phyloP scores from a whole-genome alignment of 345 rosid species.

The Sisymbrium irio region DNA sequence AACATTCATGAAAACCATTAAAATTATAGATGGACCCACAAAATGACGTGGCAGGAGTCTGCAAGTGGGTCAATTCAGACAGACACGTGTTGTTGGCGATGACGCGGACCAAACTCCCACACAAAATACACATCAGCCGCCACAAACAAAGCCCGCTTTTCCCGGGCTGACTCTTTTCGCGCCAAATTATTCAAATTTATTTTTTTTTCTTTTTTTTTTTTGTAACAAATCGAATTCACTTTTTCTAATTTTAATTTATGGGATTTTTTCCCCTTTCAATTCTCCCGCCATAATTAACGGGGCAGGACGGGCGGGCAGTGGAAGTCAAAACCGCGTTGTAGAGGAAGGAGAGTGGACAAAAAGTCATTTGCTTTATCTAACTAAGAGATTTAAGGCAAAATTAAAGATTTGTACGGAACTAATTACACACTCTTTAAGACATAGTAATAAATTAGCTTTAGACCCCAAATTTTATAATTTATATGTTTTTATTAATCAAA shows the following conservation, averaged over 20 bases:
- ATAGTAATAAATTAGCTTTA: neutral
- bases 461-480: neutral
- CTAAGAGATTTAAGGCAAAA: neutral
- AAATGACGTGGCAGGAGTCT: slow-evolving; percentile 16
- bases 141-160: slow-evolving; percentile 18
- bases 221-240: neutral
- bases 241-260: too few relatives aligned
- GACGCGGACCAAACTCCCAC: slow-evolving; percentile 21
- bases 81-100: slow-evolving; percentile 6
- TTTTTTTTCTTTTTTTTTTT: neutral
- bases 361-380: slow-evolving; percentile 5
- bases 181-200: neutral
- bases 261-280: neutral
- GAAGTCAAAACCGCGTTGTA: slow-evolving; percentile 29
- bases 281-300: slow-evolving; percentile 19
- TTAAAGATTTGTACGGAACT: slow-evolving; percentile 10
- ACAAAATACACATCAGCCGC: slow-evolving; percentile 15
- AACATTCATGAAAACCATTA: slow-evolving; percentile 16
- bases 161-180: slow-evolving; percentile 20
- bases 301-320: slow-evolving; percentile 12
- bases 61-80: slow-evolving; percentile 9
- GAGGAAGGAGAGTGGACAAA: neutral
- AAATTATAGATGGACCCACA: neutral
- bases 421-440: slow-evolving; percentile 7
- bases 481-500: neutral